These are phyloP conservation scores for Steccherinum ochraceum DNA, from an alignment of 768 basidiomycete species.

Conservation along the genomic window DNA sequence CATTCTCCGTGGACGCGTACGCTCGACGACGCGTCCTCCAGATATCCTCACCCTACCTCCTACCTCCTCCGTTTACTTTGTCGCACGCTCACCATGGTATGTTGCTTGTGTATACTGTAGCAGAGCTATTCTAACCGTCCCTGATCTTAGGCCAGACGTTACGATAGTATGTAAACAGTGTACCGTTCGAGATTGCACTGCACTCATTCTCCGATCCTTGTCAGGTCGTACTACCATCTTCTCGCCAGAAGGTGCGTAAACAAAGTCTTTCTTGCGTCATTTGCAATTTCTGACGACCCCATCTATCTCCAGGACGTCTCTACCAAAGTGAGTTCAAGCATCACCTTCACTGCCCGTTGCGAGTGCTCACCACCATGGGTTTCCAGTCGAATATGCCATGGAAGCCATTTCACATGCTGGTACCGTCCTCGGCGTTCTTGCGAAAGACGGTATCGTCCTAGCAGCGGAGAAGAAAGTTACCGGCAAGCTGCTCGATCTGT, in stretches of 20 bases:
- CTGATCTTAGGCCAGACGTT: slow-evolving; percentile 71
- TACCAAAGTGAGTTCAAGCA: slow-evolving; percentile 84
- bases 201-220: slow-evolving; percentile 7
- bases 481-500: slow-evolving; percentile 92
- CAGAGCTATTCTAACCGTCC: neutral
- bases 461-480: slow-evolving; percentile 98
- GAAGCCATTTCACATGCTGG: slow-evolving; percentile 97
- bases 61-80: neutral
- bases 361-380: too few relatives aligned
- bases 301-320: slow-evolving; percentile 66
- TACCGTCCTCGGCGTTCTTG: slow-evolving; percentile 88
- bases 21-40: slow-evolving; percentile 21
- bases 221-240: slow-evolving; percentile 95
- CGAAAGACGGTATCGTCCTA: slow-evolving; percentile 85
- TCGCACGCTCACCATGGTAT: slow-evolving; percentile 12
- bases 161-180: slow-evolving; percentile 76
- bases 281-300: too few relatives aligned
- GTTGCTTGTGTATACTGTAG: neutral
- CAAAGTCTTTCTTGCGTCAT: slow-evolving; percentile 1
- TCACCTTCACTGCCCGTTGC: too few relatives aligned
- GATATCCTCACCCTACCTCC: neutral
- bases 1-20: slow-evolving; percentile 14
- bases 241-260: slow-evolving; percentile 83
- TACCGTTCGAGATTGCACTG: neutral
- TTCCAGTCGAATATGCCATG: slow-evolving; percentile 98